These are phyloP conservation scores for Rhodotorula sp. DNA, from an alignment of 1,284 basidiomycete species.

Conservation along the genomic window DNA sequence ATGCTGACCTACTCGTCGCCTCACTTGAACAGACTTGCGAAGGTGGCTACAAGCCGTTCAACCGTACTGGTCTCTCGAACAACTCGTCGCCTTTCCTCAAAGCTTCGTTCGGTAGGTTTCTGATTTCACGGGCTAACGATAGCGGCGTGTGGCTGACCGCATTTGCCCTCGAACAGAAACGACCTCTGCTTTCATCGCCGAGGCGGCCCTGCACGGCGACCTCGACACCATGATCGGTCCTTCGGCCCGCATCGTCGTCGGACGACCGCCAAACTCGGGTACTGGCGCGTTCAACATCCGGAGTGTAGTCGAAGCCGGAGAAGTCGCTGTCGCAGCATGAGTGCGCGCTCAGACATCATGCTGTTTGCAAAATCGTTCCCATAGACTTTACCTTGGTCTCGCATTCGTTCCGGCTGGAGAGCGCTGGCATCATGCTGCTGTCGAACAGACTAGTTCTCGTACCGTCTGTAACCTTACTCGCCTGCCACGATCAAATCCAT, in stretches of 20 bases:
- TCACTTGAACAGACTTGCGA: conserved; percentile 73
- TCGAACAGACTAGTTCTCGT: no score
- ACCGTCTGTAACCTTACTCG: no score
- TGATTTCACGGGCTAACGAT: no score
- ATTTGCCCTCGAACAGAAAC: conserved; percentile 52
- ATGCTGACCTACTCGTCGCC: background rate
- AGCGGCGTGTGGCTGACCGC: background rate
- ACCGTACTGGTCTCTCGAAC: conserved; percentile 86
- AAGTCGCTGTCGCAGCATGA: conserved; percentile 12
- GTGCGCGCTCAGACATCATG: background rate
- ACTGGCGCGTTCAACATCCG: conserved; percentile 77
- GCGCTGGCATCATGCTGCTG: no score
- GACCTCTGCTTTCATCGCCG: conserved; percentile 90
- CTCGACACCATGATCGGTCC: conserved; percentile 87
- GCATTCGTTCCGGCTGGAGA: no score
- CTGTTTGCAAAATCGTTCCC: background rate
- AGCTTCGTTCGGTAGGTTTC: conserved; percentile 74
- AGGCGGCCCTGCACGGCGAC: conserved; percentile 90
- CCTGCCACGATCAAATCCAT: no score
- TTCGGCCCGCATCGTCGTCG: conserved; percentile 78
- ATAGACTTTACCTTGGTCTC: background rate
- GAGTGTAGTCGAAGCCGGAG: conserved; percentile 29
- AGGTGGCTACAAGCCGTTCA: conserved; percentile 96
- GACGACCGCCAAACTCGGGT: conserved; percentile 74
- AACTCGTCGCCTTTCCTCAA: conserved; percentile 92